A percentile compares a stretch with the other conserved stretches of the same genome.
These are phyloP conservation scores for Flaveria sonorensis DNA, from an alignment of 129 eudicot genomes.

Conservation along the genomic window DNA sequence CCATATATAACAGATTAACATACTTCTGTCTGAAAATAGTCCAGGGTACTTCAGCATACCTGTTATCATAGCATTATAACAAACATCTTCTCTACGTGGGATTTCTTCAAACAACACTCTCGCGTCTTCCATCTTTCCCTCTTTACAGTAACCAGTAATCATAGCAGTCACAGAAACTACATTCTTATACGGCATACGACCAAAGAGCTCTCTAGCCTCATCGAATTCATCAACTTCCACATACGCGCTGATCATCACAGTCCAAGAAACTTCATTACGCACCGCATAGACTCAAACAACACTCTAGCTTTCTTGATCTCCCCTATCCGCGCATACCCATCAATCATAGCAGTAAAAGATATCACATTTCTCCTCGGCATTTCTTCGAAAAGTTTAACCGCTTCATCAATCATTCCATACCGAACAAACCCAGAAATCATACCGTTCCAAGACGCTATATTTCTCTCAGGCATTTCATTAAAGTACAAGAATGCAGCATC, in stretches of 20 bases:
- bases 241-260: constrained; percentile 57
- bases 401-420: constrained; percentile 38
- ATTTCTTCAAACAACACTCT: constrained; percentile 50
- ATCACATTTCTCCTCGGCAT: constrained; percentile 56
- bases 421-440: constrained; percentile 51
- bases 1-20: background rate
- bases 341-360: constrained; percentile 57
- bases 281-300: constrained; percentile 45
- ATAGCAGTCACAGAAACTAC: constrained; percentile 51
- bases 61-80: constrained; percentile 57
- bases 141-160: constrained; percentile 56
- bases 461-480: constrained; percentile 46
- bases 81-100: constrained; percentile 39
- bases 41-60: constrained; percentile 18
- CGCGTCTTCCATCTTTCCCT: constrained; percentile 55
- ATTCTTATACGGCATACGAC: constrained; percentile 41
- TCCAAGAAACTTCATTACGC: constrained; percentile 56
- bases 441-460: constrained; percentile 50
- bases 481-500: constrained; percentile 47
- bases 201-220: constrained; percentile 43
- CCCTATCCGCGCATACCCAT: constrained; percentile 48
- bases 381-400: constrained; percentile 38
- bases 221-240: constrained; percentile 38
- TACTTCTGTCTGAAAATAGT: too few species aligned
- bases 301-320: constrained; percentile 47